A percentile compares a stretch with the other conserved stretches of the same genome.
Evolutionary conservation across 306 rosid genomes (phyloP).

Genomic region (Inga laurina): DNA sequence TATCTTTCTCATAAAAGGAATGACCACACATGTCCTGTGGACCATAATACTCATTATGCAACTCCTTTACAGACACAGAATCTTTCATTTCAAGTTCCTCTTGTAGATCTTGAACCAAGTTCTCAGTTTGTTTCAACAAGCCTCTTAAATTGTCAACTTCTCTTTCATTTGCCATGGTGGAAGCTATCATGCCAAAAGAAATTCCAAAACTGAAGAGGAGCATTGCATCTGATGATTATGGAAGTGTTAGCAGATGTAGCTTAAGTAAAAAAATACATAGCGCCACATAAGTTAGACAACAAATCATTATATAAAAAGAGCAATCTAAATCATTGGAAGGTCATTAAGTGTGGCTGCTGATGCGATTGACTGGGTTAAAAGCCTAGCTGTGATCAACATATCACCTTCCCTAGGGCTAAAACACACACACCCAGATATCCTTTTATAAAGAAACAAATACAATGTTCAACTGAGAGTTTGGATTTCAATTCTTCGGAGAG

Average conservation of each 20-base stretch:
- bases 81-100: slow-evolving; percentile 94
- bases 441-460: neutral
- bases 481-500: neutral
- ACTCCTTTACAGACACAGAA: slow-evolving; percentile 77
- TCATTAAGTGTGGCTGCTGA: slow-evolving; percentile 10
- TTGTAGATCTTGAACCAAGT: slow-evolving; percentile 87
- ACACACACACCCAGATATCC: neutral
- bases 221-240: slow-evolving; percentile 47
- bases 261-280: slow-evolving; percentile 19
- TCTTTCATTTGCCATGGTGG: slow-evolving; percentile 47
- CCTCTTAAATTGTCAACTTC: slow-evolving; percentile 65
- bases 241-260: slow-evolving; percentile 33
- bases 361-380: slow-evolving; percentile 21
- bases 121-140: slow-evolving; percentile 65
- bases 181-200: slow-evolving; percentile 66
- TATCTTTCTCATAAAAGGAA: slow-evolving; percentile 43
- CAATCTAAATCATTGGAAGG: slow-evolving; percentile 19
- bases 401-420: neutral
- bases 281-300: slow-evolving; percentile 12
- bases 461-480: neutral
- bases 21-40: slow-evolving; percentile 50
- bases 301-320: slow-evolving; percentile 16
- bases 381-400: neutral
- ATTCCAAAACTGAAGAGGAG: slow-evolving; percentile 75
- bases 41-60: slow-evolving; percentile 62